A percentile compares a stretch with the other conserved stretches of the same genome.
These are phyloP conservation scores for Aspergillus sp. DNA, from an alignment of 2,329 filamentous ascomycete genomes.

Conservation along the genomic window DNA sequence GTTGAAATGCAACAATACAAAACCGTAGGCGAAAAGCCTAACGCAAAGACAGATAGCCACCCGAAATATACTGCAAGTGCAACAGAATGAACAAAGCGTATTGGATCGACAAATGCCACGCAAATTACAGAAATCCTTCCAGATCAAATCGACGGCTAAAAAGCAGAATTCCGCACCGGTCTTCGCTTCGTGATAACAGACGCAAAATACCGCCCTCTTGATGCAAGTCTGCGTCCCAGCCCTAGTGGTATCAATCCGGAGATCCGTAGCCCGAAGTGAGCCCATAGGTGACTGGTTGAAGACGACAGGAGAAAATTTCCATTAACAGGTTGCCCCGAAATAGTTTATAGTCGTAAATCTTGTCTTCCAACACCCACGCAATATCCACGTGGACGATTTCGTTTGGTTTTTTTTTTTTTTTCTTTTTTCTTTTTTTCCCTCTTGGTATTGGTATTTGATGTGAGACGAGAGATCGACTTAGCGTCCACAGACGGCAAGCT, in stretches of 20 bases:
- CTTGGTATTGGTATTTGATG: not conserved
- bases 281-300: slow-evolving; percentile 11
- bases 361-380: slow-evolving; percentile 16
- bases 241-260: not conserved
- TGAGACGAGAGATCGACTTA: slow-evolving; percentile 10
- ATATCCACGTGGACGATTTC: slow-evolving; percentile 4
- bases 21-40: slow-evolving; percentile 16
- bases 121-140: slow-evolving; percentile 4
- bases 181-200: slow-evolving; percentile 16
- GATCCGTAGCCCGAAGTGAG: slow-evolving; percentile 8
- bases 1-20: not conserved
- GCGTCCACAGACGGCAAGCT: slow-evolving; percentile 3
- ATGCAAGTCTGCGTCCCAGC: slow-evolving; percentile 8
- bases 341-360: slow-evolving; percentile 25
- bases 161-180: slow-evolving; percentile 20
- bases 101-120: slow-evolving; percentile 8
- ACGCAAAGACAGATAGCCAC: slow-evolving; percentile 20
- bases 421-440: not conserved
- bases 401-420: not conserved
- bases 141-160: not conserved
- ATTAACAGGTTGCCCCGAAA: slow-evolving; percentile 37
- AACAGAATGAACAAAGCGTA: slow-evolving; percentile 10
- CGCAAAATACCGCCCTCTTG: slow-evolving; percentile 10
- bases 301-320: slow-evolving; percentile 18
- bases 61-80: slow-evolving; percentile 21